These are phyloP conservation scores for Peronospora farinosa DNA, from an alignment of 352 stramenopile genomes.

Conservation along the genomic window DNA sequence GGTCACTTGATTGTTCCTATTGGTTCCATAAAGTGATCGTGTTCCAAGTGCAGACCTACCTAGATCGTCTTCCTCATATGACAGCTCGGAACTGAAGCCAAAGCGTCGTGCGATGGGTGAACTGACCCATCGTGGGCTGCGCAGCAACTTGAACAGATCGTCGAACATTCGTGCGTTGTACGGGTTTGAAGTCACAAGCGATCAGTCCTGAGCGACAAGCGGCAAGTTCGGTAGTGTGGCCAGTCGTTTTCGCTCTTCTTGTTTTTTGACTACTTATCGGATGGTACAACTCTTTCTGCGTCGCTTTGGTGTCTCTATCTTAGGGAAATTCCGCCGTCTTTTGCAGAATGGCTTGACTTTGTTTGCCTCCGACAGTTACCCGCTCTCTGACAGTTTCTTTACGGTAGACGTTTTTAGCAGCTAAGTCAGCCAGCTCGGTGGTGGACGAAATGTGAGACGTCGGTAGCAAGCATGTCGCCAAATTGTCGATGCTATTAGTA, in stretches of 20 bases:
- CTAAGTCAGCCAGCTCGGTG: conserved; percentile 1
- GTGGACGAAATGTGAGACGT: not conserved
- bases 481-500: not conserved
- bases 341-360: conserved; percentile 10
- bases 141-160: conserved; percentile 78
- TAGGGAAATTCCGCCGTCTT: conserved; percentile 21
- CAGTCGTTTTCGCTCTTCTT: conserved; percentile 19
- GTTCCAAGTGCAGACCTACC: conserved; percentile 20
- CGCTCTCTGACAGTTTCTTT: conserved; percentile 9
- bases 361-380: conserved; percentile 7
- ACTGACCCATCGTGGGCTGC: conserved; percentile 71
- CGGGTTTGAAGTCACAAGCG: not conserved
- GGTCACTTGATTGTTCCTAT: not conserved
- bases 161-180: conserved; percentile 38
- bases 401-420: conserved; percentile 2
- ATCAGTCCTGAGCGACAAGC: conserved; percentile 6
- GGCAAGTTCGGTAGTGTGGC: conserved; percentile 23
- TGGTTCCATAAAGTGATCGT: not conserved
- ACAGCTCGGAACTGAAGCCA: conserved; percentile 55
- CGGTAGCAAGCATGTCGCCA: too few species aligned
- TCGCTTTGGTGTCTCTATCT: conserved; percentile 23
- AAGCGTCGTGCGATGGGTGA: conserved; percentile 66
- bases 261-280: conserved; percentile 3
- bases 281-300: conserved; percentile 10
- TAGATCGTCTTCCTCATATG: conserved; percentile 57